Evolutionary conservation across 169 alveolate species (phyloP).

Genomic region (Amoebophrya sp.): DNA sequence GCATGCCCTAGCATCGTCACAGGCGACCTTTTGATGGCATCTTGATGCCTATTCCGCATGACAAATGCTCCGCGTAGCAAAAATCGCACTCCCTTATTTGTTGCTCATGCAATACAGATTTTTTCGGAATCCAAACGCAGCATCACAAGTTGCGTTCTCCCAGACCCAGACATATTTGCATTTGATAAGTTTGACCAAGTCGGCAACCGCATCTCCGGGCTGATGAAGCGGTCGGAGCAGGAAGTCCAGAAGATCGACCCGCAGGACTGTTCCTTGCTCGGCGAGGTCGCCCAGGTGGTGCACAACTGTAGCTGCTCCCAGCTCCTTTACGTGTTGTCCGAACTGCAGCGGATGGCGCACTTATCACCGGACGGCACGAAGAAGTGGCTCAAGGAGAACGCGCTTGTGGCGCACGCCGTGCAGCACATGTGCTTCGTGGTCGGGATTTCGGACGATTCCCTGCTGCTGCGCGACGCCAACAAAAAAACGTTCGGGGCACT

Average conservation of each 20-base stretch:
- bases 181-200: background rate
- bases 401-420: background rate
- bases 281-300: background rate
- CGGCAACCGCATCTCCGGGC: slow-evolving; percentile 1
- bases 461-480: background rate
- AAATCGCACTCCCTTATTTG: background rate
- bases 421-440: background rate
- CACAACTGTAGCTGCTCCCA: background rate
- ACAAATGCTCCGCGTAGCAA: background rate
- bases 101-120: too few species aligned
- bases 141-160: too few species aligned
- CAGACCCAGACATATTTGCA: too few species aligned
- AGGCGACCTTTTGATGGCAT: too few species aligned
- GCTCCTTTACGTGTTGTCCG: background rate
- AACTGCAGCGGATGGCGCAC: slow-evolving; percentile 6
- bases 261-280: background rate
- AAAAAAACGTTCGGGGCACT: background rate
- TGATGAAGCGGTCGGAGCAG: background rate
- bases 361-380: background rate
- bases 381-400: background rate
- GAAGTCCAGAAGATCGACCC: slow-evolving; percentile 14
- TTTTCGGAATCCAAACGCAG: too few species aligned
- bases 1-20: too few species aligned
- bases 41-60: too few species aligned
- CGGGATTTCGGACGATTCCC: background rate